Evolutionary conservation across 768 basidiomycete genomes (phyloP).

Genomic region (Lactifluus volemus): DNA sequence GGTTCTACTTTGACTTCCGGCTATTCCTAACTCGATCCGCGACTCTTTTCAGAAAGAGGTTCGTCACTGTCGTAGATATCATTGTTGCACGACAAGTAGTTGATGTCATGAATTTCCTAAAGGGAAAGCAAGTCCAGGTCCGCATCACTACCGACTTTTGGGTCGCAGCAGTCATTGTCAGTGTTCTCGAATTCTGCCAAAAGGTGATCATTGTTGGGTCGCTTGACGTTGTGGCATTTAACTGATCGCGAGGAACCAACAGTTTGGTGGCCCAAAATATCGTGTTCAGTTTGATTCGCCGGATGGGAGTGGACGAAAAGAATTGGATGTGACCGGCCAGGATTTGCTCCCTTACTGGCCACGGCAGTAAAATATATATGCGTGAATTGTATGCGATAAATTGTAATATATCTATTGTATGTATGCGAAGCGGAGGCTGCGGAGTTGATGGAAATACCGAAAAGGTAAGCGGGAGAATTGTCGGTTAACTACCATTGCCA

Average conservation of each 20-base stretch:
- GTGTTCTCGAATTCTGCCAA: slow-evolving; percentile 17
- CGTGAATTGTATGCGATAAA: neutral
- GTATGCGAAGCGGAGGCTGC: no score
- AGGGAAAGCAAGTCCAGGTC: slow-evolving; percentile 25
- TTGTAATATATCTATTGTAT: neutral
- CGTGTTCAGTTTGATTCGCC: slow-evolving; percentile 5
- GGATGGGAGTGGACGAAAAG: slow-evolving; percentile 1
- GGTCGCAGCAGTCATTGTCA: slow-evolving; percentile 28
- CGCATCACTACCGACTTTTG: slow-evolving; percentile 26
- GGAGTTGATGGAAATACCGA: neutral
- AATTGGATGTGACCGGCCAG: neutral
- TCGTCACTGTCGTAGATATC: neutral
- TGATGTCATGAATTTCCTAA: neutral
- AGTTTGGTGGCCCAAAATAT: slow-evolving; percentile 2
- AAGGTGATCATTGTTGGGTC: slow-evolving; percentile 9
- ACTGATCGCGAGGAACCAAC: neutral
- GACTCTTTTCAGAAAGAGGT: neutral
- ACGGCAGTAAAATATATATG: neutral
- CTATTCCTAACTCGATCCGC: neutral
- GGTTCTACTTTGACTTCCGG: neutral
- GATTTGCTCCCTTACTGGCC: neutral
- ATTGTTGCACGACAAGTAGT: neutral
- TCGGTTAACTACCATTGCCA: neutral
- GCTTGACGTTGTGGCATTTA: neutral
- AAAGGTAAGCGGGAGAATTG: neutral